Base-by-base conservation (phyloP, 805 yeast genomes). In the Yamadazyma philogaea region DNA sequence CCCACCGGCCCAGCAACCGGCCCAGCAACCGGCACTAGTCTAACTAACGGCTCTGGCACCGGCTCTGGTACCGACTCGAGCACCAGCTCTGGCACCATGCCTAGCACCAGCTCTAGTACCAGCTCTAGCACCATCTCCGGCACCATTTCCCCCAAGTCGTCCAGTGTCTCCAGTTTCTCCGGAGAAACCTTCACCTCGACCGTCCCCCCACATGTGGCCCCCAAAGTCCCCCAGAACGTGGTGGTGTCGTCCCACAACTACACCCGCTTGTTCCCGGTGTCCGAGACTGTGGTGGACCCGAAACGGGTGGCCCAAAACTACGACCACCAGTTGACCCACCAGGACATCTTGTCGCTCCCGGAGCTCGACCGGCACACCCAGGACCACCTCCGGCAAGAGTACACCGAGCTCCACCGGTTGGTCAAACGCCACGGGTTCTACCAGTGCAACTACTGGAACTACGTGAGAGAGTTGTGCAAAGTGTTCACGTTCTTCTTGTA, bases 401-500 rank as follows among this genome's bases (percentile, higher is more conserved):
- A 85, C 62, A 72, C 79, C 43, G 69, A 67, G 36, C 67, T 89
- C 22, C 90, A 86, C 57, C 60, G 72, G 16, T 57, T 62, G 27
- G 55, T 88, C 30, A 75, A 73, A 12, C 66, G 66, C 1, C 77
- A 72, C 10, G 89, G 88, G 1, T 75, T 74, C 33, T 89, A 87
- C 57, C 66, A 82, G 33, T 88, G 96, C 60, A 74, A 79, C 44
- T 88, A 87, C 59, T 69, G 81, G 74, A 79, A 75, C 36, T 88
- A 89, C 57, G 77, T 69, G n/a, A 69, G 84, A 34, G 96, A 88
- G 54, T 62, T 77, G 5, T 57, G 78, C 26, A 77, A 93, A 48
- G 83, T 86, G 36, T 47, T 66, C 1, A 53, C 79, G 0, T 61
- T 88, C 30, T 75, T 82, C 35, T 49, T 74, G 2, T 67, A 72